These are phyloP conservation scores for Fusarium sp. DNA, from an alignment of 2,329 filamentous ascomycete genomes.

Conservation along the genomic window DNA sequence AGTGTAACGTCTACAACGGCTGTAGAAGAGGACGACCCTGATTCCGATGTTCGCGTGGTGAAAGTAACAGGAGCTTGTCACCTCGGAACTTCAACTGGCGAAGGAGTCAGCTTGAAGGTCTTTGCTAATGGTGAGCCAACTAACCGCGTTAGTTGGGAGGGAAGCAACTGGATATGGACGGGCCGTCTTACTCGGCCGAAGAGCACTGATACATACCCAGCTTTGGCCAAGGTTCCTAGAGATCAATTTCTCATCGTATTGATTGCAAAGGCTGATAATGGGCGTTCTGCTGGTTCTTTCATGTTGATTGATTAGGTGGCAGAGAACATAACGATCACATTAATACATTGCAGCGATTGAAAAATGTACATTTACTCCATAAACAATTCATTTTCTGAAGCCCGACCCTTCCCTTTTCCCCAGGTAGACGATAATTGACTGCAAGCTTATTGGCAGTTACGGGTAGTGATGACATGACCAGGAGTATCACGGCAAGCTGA, in stretches of 20 bases:
- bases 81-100: fast-evolving
- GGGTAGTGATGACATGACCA: not conserved
- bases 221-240: not conserved
- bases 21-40: fast-evolving
- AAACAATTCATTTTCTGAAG: not conserved
- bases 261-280: not conserved
- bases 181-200: not conserved
- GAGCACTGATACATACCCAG: not conserved
- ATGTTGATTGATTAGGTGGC: not conserved
- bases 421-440: not conserved
- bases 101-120: fast-evolving
- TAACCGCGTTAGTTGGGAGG: fast-evolving
- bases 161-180: not conserved
- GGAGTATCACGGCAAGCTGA: not conserved
- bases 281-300: not conserved
- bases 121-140: not conserved
- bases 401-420: not conserved
- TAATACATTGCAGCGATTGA: not conserved
- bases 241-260: slow-evolving; percentile 2
- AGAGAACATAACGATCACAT: not conserved
- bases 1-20: not conserved
- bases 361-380: not conserved
- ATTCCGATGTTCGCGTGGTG: not conserved
- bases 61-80: not conserved
- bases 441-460: not conserved